Evolutionary conservation across 176 grass and related monocot species (phyloP).

Genomic region (Cenchrus fungigraminus): DNA sequence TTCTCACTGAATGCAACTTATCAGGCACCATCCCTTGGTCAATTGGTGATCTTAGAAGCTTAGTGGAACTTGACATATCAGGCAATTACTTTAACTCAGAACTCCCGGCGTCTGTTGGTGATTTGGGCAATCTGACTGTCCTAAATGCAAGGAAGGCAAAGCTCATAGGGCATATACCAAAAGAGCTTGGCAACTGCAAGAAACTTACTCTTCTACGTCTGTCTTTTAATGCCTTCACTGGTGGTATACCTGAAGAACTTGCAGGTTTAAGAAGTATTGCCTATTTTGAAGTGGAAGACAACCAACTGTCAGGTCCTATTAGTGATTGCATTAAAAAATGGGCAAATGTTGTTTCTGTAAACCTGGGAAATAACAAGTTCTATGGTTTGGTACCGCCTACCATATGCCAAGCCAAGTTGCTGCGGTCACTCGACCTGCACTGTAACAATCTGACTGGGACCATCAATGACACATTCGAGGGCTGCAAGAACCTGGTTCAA

Average conservation of each 20-base stretch:
- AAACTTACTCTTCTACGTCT: constrained; percentile 53
- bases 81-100: constrained; percentile 62
- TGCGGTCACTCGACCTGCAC: constrained; percentile 54
- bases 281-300: constrained; percentile 60
- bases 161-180: constrained; percentile 64
- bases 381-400: constrained; percentile 30
- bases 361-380: constrained; percentile 55
- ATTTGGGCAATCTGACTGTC: constrained; percentile 53
- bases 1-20: constrained; percentile 55
- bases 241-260: constrained; percentile 64
- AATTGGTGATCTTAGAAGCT: constrained; percentile 62
- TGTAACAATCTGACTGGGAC: constrained; percentile 67
- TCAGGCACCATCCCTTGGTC: constrained; percentile 61
- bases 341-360: constrained; percentile 45
- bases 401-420: constrained; percentile 59
- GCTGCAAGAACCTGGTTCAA: constrained; percentile 64
- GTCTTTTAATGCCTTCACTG: constrained; percentile 65
- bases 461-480: constrained; percentile 66
- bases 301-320: constrained; percentile 68
- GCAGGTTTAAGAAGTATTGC: constrained; percentile 55
- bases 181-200: constrained; percentile 75
- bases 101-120: constrained; percentile 63
- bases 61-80: constrained; percentile 66
- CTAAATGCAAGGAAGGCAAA: constrained; percentile 52
- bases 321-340: constrained; percentile 70